Percentiles rank a stretch among this genome's conserved stretches.
phyloP scores from a whole-genome alignment of 2,329 filamentous ascomycete species.

The Colletotrichum sp. region DNA sequence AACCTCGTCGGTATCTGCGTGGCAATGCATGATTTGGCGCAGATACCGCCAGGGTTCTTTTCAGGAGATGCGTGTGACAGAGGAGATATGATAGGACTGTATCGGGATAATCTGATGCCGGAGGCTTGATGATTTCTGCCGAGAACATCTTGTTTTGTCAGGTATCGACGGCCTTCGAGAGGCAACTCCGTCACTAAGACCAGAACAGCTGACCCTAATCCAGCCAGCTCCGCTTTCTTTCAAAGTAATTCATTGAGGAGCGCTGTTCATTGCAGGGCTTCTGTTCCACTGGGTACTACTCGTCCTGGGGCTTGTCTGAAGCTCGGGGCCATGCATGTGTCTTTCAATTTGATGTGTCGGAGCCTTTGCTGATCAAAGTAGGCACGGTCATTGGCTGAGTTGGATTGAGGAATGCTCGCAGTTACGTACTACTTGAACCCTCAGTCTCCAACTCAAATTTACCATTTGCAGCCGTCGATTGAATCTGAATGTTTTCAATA shows the following conservation, averaged over 20 bases:
- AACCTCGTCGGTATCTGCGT: not conserved
- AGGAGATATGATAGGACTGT: not conserved
- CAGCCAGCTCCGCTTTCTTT: not conserved
- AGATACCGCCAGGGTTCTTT: not conserved
- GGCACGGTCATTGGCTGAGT: not conserved
- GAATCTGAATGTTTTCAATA: not conserved
- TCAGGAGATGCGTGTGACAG: not conserved
- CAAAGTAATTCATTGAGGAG: not conserved
- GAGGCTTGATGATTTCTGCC: not conserved
- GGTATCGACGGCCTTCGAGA: not conserved
- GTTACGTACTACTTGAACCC: not conserved
- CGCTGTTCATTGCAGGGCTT: not conserved
- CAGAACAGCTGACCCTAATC: not conserved
- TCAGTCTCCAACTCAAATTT: not conserved
- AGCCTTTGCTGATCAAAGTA: not conserved
- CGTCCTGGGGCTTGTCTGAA: not conserved
- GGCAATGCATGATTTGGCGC: not conserved
- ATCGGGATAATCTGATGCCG: not conserved
- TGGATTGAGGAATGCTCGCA: not conserved
- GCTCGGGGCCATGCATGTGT: not conserved
- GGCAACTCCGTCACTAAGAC: not conserved
- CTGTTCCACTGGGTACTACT: not conserved
- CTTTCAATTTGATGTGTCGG: not conserved
- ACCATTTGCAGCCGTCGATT: not conserved
- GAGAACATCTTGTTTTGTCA: not conserved